Conservation (phyloP, 2,329 filamentous ascomycete genomes). For the Trichoderma sp. region DNA sequence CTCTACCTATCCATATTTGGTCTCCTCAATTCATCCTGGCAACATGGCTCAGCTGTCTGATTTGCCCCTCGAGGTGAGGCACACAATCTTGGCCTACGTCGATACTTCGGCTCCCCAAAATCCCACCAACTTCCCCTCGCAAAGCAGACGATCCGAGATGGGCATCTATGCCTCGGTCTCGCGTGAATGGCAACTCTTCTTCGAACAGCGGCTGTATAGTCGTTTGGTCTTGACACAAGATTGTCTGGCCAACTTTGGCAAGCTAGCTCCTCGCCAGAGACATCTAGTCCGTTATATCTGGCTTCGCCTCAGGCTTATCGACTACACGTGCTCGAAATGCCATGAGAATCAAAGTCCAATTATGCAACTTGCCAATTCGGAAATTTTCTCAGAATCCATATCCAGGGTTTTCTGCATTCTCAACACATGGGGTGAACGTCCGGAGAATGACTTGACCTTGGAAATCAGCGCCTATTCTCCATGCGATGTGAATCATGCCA, state of each 20-base stretch:
- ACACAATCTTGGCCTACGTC: neutral
- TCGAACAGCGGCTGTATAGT: neutral
- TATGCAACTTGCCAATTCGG: neutral
- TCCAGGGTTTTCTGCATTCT: neutral
- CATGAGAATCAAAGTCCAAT: neutral
- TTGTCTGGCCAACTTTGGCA: neutral
- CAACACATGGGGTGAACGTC: neutral
- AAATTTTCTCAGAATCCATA: neutral
- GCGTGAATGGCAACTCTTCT: neutral
- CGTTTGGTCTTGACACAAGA: neutral
- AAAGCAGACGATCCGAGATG: neutral
- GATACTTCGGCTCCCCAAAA: neutral
- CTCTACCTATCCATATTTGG: neutral
- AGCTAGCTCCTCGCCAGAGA: neutral
- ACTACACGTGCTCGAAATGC: neutral
- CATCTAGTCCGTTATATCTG: neutral
- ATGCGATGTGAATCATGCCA: neutral
- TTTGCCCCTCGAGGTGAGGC: neutral
- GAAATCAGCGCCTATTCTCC: neutral
- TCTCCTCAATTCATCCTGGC: neutral
- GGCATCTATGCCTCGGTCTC: neutral
- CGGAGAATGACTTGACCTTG: neutral
- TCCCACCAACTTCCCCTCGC: neutral
- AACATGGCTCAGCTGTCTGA: neutral
- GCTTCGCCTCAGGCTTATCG: neutral